Percentiles rank a stretch among this genome's conserved stretches.
Conservation (phyloP, 2,329 filamentous ascomycete genomes). For the Neurospora sp. region DNA sequence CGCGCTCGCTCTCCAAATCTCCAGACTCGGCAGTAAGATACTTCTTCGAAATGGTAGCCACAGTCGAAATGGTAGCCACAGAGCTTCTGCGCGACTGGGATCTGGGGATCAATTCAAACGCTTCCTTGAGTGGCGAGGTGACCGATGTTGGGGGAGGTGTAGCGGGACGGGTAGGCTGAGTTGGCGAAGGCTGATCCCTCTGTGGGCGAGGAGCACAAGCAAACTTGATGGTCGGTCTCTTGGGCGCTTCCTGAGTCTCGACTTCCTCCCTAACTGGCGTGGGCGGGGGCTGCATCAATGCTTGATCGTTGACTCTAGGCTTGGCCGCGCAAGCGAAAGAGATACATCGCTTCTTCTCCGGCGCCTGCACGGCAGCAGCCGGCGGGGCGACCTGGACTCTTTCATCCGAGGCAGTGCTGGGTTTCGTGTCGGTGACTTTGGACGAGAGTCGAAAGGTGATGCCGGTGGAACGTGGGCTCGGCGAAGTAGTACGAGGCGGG, state of each 20-base stretch:
- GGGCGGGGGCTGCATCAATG: constrained; percentile 26
- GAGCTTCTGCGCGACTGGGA: constrained; percentile 29
- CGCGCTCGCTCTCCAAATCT: constrained; percentile 45
- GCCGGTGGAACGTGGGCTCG: constrained; percentile 72
- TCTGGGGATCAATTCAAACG: constrained; percentile 9
- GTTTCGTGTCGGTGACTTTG: constrained; percentile 11
- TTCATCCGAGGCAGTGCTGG: neutral
- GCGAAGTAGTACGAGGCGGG: constrained; percentile 76
- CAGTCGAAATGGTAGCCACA: constrained; percentile 26
- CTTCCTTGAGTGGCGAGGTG: neutral
- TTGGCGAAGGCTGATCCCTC: constrained; percentile 1
- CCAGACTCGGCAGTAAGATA: constrained; percentile 41
- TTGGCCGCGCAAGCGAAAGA: constrained; percentile 79
- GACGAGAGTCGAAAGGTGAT: constrained; percentile 28
- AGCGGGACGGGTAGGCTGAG: constrained; percentile 13
- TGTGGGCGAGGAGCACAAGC: constrained; percentile 37
- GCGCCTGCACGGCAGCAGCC: constrained; percentile 41
- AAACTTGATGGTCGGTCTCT: constrained; percentile 64
- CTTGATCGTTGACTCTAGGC: constrained; percentile 35
- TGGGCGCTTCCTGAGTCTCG: constrained; percentile 31
- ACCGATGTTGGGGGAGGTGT: constrained; percentile 9
- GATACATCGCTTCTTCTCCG: constrained; percentile 78
- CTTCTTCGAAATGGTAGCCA: constrained; percentile 29
- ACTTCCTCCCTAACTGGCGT: constrained; percentile 16
- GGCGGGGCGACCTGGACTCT: constrained; percentile 11